Evolutionary conservation across 148 eudicot species (phyloP).

Genomic region (Fagopyrum esculentum): DNA sequence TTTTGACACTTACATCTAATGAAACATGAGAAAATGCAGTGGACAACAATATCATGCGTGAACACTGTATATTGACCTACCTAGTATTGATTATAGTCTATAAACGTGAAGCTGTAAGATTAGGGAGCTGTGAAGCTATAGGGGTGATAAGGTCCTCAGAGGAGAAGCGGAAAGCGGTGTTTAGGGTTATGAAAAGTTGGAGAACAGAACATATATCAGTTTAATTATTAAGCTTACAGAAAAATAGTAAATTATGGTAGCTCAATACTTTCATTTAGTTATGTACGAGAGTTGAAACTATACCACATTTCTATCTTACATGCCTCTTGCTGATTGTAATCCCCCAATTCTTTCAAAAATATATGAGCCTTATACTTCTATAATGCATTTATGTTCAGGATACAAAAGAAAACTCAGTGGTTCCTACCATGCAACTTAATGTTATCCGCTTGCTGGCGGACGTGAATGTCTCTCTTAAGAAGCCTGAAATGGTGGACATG

Average conservation of each 20-base stretch:
- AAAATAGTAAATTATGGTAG: neutral
- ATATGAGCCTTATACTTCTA: neutral
- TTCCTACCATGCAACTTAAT: conserved; percentile 71
- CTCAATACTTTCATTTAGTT: neutral
- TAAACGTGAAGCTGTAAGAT: neutral
- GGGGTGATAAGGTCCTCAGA: neutral
- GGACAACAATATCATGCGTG: neutral
- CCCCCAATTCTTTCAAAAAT: neutral
- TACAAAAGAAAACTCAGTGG: conserved; percentile 62
- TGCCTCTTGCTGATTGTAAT: neutral
- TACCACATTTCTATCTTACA: neutral
- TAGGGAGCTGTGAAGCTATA: neutral
- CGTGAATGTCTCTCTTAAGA: conserved; percentile 63
- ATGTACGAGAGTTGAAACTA: neutral
- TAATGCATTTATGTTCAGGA: conserved; percentile 34
- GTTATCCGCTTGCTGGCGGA: conserved; percentile 85
- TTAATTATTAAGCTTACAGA: neutral
- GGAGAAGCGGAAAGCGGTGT: conserved; percentile 1
- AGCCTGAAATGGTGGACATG: conserved; percentile 91
- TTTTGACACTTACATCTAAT: neutral
- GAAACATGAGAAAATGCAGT: neutral
- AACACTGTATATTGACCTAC: neutral
- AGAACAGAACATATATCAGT: neutral
- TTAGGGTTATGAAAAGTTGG: neutral
- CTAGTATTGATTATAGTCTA: neutral